phyloP scores from a whole-genome alignment of 2,329 filamentous ascomycete genomes.

The Parastagonospora avenae region DNA sequence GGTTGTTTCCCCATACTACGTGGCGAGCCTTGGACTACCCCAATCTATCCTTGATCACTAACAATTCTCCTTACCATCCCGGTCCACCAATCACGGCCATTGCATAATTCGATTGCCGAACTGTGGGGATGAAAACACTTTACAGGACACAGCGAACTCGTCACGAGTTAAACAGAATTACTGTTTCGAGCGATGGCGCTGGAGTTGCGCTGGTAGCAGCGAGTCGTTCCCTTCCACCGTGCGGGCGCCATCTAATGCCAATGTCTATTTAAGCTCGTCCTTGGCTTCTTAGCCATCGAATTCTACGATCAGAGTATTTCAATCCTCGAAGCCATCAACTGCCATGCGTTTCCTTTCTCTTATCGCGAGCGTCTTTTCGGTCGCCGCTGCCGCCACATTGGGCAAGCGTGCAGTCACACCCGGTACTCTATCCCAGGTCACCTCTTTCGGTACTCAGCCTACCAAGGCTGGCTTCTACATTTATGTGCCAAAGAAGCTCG shows the following conservation, averaged over 20 bases:
- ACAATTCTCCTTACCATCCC: not conserved
- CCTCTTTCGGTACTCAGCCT: conserved; percentile 53
- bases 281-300: conserved; percentile 1
- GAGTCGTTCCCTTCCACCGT: conserved; percentile 7
- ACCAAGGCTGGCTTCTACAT: conserved; percentile 60
- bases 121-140: not conserved
- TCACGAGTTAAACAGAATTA: not conserved
- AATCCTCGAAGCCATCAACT: not conserved
- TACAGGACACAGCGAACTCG: not conserved
- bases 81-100: conserved; percentile 2
- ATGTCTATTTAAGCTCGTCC: not conserved
- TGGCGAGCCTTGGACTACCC: not conserved
- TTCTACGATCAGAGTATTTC: not conserved
- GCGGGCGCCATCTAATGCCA: not conserved
- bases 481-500: conserved; percentile 54
- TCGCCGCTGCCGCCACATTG: conserved; percentile 27
- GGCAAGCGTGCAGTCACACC: conserved; percentile 33
- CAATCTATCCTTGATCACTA: conserved; percentile 5
- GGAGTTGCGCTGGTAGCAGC: not conserved
- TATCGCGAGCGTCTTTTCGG: conserved; percentile 24
- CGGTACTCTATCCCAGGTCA: conserved; percentile 46
- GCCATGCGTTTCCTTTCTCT: conserved; percentile 31
- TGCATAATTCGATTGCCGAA: not conserved
- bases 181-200: not conserved
- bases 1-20: not conserved